Evolutionary conservation across 805 yeast species (phyloP).

Genomic region (Monosporozyma solicola): DNA sequence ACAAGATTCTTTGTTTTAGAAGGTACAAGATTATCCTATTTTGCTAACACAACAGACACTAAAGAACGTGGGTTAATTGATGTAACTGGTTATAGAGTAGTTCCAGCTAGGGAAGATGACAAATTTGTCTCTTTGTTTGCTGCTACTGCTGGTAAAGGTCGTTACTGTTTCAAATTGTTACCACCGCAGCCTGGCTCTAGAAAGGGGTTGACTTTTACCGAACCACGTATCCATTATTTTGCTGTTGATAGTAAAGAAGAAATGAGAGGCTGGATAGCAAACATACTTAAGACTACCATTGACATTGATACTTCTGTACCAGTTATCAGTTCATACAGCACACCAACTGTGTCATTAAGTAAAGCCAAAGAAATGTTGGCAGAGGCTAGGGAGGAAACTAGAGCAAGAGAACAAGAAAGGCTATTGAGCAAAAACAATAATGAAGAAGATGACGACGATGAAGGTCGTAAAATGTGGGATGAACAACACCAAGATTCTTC

Average conservation of each 20-base stretch:
- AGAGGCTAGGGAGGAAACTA: conserved; percentile 70
- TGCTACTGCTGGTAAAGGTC: conserved; percentile 88
- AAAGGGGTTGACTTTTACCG: conserved; percentile 92
- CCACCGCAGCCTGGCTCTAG: conserved; percentile 98
- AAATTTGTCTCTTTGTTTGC: conserved; percentile 80
- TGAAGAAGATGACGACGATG: conserved; percentile 20
- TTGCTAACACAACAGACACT: conserved; percentile 64
- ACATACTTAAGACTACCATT: conserved; percentile 89
- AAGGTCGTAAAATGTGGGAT: conserved; percentile 25
- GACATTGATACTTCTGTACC: conserved; percentile 92
- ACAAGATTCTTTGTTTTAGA: conserved; percentile 76
- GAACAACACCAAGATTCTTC: conserved; percentile 18
- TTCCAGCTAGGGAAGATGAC: conserved; percentile 78
- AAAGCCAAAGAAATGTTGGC: conserved; percentile 81
- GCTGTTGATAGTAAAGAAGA: conserved; percentile 89
- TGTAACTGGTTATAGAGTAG: conserved; percentile 86
- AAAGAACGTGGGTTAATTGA: conserved; percentile 90
- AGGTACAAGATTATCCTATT: conserved; percentile 88
- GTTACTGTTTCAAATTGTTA: conserved; percentile 80
- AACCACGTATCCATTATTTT: conserved; percentile 90
- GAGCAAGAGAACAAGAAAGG: conserved; percentile 40
- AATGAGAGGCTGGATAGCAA: conserved; percentile 92
- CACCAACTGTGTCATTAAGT: conserved; percentile 87
- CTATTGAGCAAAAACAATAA: conserved; percentile 8
- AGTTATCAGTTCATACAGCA: conserved; percentile 81